Evolutionary conservation across 495 filamentous ascomycete genomes (phyloP).

Genomic region (Echria macrotheca): DNA sequence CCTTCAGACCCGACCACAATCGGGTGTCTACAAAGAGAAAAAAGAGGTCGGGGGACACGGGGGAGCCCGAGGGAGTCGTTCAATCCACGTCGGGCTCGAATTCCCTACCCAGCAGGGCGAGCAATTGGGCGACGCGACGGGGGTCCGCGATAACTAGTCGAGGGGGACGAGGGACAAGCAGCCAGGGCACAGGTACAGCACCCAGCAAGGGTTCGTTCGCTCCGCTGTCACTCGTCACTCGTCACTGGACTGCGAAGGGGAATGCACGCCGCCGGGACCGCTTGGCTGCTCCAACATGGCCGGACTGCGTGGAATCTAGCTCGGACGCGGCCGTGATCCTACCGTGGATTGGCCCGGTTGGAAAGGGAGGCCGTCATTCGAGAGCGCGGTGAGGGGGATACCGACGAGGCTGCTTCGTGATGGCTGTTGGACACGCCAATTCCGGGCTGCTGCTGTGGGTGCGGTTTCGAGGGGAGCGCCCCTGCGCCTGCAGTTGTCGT

Average conservation of each 20-base stretch:
- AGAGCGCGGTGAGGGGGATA: background rate
- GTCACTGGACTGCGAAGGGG: background rate
- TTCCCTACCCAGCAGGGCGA: no score
- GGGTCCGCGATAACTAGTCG: background rate
- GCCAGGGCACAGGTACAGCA: background rate
- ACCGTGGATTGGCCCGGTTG: conserved; percentile 10
- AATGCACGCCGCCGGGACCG: conserved; percentile 9
- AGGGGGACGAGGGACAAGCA: conserved; percentile 4
- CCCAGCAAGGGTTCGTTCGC: background rate
- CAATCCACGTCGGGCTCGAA: no score
- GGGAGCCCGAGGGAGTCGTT: background rate
- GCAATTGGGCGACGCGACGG: background rate
- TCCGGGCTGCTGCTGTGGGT: background rate
- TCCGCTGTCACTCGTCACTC: conserved; percentile 7
- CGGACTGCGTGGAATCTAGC: no score
- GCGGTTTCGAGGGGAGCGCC: background rate
- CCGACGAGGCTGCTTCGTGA: no score
- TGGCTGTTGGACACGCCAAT: conserved; percentile 1
- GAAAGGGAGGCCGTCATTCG: background rate
- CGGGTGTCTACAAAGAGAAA: background rate
- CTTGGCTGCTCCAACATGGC: conserved; percentile 6
- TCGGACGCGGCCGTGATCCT: conserved; percentile 10
- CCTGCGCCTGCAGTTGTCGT: conserved; percentile 3
- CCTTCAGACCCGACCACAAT: conserved; percentile 3
- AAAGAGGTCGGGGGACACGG: background rate